Base-by-base conservation (phyloP, 2,329 filamentous ascomycete genomes). In the Alternaria postmessia region DNA sequence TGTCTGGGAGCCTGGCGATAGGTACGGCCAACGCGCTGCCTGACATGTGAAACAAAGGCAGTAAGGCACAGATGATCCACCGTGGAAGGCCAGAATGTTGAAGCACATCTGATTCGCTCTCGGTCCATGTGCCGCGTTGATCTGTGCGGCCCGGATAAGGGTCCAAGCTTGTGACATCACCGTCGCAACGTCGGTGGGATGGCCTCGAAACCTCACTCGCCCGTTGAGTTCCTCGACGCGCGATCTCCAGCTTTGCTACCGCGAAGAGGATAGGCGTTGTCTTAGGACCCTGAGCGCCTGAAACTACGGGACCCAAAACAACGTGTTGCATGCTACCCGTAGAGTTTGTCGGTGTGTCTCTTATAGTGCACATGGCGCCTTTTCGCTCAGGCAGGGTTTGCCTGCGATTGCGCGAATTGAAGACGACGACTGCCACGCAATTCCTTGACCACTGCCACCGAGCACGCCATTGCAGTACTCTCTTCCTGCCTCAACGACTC, bases 181-280 rank as follows among this genome's bases (percentile, higher is more conserved):
- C 16, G 11, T 18, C 22, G 30, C 36, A 42, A 56, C 38, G 24
- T 51, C 38, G 18, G 54, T 51, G 49, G 49, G 44, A 34, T 4
- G 32, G 18, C 41, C 41, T 30, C 24, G 38, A 38, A 20, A 42
- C 49, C 41, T 57, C 49, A 61, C 53, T 60, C 57, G 53, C 36
- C 20, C 43, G 20, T 22, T 8, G 34, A 2, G 18, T 22, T 38
- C 32, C 7, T 36, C 30, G 16, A 30, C 20, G 30, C 24, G 39
- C n/a, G 61, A 63, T 63, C 57, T 52, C 54, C 61, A 61, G 32
- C 18, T 5, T n/a, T 44, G 8, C 26, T 55, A 16, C 61, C 53
- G 38, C 32, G 51, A 54, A 48, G 16, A 48, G 60, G 16, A 22
- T 60, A 60, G 60, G 47, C 5, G 5, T 2, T 20, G 24, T 20